A percentile compares a stretch with the other conserved stretches of the same genome.
phyloP scores from a whole-genome alignment of 2,329 filamentous ascomycete genomes.

The Sarocladiaceae sp. region DNA sequence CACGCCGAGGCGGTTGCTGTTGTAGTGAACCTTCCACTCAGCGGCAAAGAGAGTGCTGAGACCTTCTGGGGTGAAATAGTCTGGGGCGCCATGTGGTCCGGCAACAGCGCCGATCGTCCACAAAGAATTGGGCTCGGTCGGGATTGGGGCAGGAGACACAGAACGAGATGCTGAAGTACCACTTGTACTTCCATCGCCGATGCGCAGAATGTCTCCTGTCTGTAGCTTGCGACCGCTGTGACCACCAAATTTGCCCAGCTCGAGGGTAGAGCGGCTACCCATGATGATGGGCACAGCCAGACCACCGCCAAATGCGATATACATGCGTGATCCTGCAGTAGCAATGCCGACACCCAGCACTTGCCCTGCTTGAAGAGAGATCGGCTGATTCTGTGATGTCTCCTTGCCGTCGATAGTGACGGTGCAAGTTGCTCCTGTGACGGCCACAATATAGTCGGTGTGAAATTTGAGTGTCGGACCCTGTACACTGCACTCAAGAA shows the following conservation, averaged over 20 bases:
- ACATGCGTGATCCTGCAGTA: conserved; percentile 27
- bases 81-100: conserved; percentile 33
- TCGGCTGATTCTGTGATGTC: conserved; percentile 17
- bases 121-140: conserved; percentile 18
- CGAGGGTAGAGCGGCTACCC: conserved; percentile 27
- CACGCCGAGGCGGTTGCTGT: conserved; percentile 35
- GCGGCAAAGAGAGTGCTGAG: conserved; percentile 25
- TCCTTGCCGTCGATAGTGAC: conserved; percentile 21
- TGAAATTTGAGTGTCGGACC: conserved; percentile 32
- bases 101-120: conserved; percentile 31
- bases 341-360: conserved; percentile 20
- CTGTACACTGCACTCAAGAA: conserved; percentile 29
- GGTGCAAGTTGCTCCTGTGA: conserved; percentile 25
- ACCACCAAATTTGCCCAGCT: conserved; percentile 28
- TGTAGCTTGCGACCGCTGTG: conserved; percentile 27
- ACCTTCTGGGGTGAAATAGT: conserved; percentile 30
- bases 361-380: conserved; percentile 21
- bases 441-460: conserved; percentile 24
- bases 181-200: conserved; percentile 12
- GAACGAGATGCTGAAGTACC: no score
- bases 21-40: conserved; percentile 35
- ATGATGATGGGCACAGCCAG: conserved; percentile 28
- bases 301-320: conserved; percentile 30
- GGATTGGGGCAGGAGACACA: conserved; percentile 16
- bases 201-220: conserved; percentile 23